Base-by-base conservation (phyloP, 495 filamentous ascomycete genomes). In the Usnea hakonensis region DNA sequence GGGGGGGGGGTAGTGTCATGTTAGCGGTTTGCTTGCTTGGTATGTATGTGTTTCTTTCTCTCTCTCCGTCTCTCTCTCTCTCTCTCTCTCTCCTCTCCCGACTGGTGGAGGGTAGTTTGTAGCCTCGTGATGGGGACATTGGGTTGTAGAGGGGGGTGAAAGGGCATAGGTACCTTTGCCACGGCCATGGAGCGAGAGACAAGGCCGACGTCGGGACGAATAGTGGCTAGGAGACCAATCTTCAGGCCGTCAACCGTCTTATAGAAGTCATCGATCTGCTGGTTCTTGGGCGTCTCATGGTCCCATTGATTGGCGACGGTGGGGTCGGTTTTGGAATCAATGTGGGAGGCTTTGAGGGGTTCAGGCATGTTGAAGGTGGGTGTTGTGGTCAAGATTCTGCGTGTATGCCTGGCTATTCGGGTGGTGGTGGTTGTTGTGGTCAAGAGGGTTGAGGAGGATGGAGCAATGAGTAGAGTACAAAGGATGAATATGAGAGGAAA, bases 141-240 rank as follows among this genome's bases (percentile, higher is more conserved):
- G n/a, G 14, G 32, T 2, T 33, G 35, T 6, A n/a, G 21, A 19
- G 8, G 35, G 3, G 5, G 28, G 32, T 50, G 21, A 5, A 21
- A 19, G 19, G 9, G 19, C 7, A 14, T n/a, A n/a, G 5, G 28
- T 61, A 61, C 59, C 64, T 75, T 76, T 53, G 73, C 74, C 26
- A 77, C 65, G 43, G 70, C 75, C 77, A 79, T 79, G 55, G 70
- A 65, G 55, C 77, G 74, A 37, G 66, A 70, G 23, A 77, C 74
- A 23, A 71, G 75, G 30, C 74, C 73, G 33, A 71, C 40, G 55
- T 61, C 66, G 17, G 58, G 30, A 8, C 73, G 73, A 36, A 67
- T 68, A 35, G 73, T 74, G 57, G 60, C 71, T 19, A 75, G 55
- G 38, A 75, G 62, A 48, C 69, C 58, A 40, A 71, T 67, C 58